phyloP scores from a whole-genome alignment of 2,329 filamentous ascomycete genomes.

The Apiospora saccharicola region DNA sequence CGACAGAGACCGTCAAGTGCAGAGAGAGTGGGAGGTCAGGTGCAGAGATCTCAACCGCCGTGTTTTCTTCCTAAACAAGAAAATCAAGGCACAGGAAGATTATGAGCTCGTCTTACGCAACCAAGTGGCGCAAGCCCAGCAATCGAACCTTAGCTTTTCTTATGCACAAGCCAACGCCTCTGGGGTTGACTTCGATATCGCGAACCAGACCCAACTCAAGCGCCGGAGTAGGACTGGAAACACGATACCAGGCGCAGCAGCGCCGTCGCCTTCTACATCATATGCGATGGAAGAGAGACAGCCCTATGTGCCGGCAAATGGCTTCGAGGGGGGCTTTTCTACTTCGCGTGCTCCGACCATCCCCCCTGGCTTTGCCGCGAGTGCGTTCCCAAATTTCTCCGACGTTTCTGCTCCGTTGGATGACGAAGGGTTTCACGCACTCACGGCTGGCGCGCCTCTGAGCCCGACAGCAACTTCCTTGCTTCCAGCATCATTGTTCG shows the following conservation, averaged over 20 bases:
- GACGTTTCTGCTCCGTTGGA: constrained; percentile 56
- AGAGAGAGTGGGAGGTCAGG: constrained; percentile 62
- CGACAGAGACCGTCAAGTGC: constrained; percentile 58
- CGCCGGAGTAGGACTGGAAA: constrained; percentile 58
- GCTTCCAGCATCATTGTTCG: constrained; percentile 72
- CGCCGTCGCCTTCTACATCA: constrained; percentile 51
- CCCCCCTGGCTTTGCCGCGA: constrained; percentile 59
- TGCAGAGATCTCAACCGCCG: constrained; percentile 61
- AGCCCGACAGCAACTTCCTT: constrained; percentile 79
- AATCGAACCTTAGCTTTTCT: constrained; percentile 50
- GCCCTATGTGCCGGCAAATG: constrained; percentile 55
- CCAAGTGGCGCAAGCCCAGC: constrained; percentile 53
- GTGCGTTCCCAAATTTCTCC: constrained; percentile 59
- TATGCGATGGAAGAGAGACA: constrained; percentile 48
- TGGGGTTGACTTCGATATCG: constrained; percentile 56
- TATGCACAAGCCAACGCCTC: constrained; percentile 55
- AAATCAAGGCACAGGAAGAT: constrained; percentile 47
- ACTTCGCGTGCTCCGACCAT: constrained; percentile 46
- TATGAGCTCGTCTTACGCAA: constrained; percentile 56
- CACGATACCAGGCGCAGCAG: constrained; percentile 51
- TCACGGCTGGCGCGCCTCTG: constrained; percentile 72
- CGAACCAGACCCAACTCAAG: constrained; percentile 51
- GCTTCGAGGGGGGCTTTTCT: constrained; percentile 46
- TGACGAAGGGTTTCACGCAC: constrained; percentile 67
- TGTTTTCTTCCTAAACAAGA: constrained; percentile 55